A percentile compares a stretch with the other conserved stretches of the same genome.
Conservation (phyloP, 129 eudicot species). For the Pseudognaphalium luteoalbum region DNA sequence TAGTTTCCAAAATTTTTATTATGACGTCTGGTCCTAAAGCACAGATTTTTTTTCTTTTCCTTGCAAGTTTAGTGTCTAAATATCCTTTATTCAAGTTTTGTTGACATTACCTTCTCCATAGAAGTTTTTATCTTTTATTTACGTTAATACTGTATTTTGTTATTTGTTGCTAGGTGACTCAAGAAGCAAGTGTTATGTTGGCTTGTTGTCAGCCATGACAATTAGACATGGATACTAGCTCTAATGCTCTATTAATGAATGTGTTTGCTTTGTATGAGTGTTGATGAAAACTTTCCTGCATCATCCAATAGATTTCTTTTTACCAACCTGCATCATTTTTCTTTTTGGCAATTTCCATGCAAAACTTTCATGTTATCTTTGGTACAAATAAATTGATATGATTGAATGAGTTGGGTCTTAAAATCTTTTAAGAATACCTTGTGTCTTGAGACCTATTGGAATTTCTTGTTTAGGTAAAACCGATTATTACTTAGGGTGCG, state of each 20-base stretch:
- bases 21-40: background rate
- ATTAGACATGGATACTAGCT: conserved; percentile 15
- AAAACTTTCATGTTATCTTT: conserved; percentile 18
- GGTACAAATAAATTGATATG: conserved; percentile 23
- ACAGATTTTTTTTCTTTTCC: background rate
- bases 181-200: conserved; percentile 20
- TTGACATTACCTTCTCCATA: background rate
- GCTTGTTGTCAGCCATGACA: conserved; percentile 7
- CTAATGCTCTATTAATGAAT: conserved; percentile 9
- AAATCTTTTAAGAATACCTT: background rate
- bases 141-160: conserved; percentile 3
- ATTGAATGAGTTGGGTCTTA: background rate
- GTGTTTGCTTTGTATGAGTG: conserved; percentile 19
- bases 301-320: conserved; percentile 16
- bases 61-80: background rate
- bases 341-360: conserved; percentile 6
- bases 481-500: too few relatives aligned
- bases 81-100: background rate
- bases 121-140: background rate
- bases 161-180: conserved; percentile 26
- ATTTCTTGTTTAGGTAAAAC: too few relatives aligned
- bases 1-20: background rate
- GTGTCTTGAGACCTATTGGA: too few relatives aligned
- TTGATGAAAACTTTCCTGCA: conserved; percentile 18
- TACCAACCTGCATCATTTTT: conserved; percentile 11